Evolutionary conservation across 768 basidiomycete genomes (phyloP), one percentile per base, ranked within the genome.

Genomic region (Mycena filopes): DNA sequence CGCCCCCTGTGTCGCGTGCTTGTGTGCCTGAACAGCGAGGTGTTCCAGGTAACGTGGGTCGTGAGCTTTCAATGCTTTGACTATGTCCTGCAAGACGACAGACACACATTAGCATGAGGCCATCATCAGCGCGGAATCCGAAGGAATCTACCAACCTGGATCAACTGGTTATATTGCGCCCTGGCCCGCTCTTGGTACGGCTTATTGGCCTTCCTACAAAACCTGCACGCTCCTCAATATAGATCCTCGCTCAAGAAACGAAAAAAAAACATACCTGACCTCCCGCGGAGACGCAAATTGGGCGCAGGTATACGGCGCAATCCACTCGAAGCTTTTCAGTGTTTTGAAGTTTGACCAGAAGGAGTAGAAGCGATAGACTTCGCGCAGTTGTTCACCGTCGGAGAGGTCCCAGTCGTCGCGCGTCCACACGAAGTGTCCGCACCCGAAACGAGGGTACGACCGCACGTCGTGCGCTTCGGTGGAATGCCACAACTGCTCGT

Each of bases 281-380:
- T 65, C 58, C 11, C 63, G 69, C 25, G 49, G 26, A 10, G 56
- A 49, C 7, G 36, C 21, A 31, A 4, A 25, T 5, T 36, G 26
- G 16, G 16, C 33, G 55, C 68, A 66, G 20, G 28, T 28, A 45
- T 65, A 66, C n/a, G 61, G 67, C 13, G 25, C 36, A 31, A 74
- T 46, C 75, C 75, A 76, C 2, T 74, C 71, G 45, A 74, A 76
- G 8, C 46, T 63, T 48, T 76, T 76, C 36, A 29, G 12, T 0
- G 75, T 74, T 31, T 71, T 47, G 56, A 76, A 76, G 3, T 41
- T 63, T 2, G 53, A 50, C 75, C 75, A 76, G 48, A 66, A 67
- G 16, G 47, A 45, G 41, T 76, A 76, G 43, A 76, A 76, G 13
- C 57, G 64, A 21, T 68, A 18, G 16, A 60, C 68, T 40, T 71